These are phyloP conservation scores for Aegilops bicornis DNA, from an alignment of 176 grass and related monocot genomes.

Conservation along the genomic window DNA sequence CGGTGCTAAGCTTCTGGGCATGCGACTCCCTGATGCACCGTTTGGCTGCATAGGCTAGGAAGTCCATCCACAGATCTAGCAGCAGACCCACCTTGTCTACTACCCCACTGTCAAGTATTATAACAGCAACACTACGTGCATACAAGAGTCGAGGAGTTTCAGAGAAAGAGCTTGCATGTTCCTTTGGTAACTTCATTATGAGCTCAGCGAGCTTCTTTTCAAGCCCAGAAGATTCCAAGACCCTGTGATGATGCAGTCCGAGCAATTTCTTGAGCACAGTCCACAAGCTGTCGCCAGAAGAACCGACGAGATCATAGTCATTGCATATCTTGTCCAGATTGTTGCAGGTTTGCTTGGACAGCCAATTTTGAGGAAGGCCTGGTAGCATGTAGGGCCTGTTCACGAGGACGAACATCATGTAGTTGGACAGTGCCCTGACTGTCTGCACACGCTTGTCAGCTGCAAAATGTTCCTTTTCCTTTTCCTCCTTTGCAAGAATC, in stretches of 20 bases:
- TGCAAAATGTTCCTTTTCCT: too few relatives aligned
- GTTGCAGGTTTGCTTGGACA: too few relatives aligned
- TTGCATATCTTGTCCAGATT: neutral
- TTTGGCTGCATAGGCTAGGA: neutral
- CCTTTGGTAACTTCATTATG: neutral
- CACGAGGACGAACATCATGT: neutral
- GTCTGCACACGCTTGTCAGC: neutral
- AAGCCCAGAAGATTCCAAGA: neutral
- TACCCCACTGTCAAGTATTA: neutral
- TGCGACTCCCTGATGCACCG: conserved; percentile 5
- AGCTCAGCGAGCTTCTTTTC: neutral
- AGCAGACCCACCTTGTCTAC: neutral
- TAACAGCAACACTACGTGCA: neutral
- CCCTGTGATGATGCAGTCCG: neutral
- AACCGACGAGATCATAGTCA: neutral
- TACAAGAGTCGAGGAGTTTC: neutral
- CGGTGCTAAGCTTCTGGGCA: neutral
- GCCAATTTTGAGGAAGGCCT: too few relatives aligned
- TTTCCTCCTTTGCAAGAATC: neutral
- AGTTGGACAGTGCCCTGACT: neutral
- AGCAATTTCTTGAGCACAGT: neutral
- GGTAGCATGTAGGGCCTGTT: neutral
- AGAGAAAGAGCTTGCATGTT: too few relatives aligned
- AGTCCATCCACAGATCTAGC: neutral
- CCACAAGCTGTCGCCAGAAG: neutral